Evolutionary conservation across 805 yeast species (phyloP), one percentile per base, ranked within the genome.

Genomic region (Metschnikowia arizonensis): DNA sequence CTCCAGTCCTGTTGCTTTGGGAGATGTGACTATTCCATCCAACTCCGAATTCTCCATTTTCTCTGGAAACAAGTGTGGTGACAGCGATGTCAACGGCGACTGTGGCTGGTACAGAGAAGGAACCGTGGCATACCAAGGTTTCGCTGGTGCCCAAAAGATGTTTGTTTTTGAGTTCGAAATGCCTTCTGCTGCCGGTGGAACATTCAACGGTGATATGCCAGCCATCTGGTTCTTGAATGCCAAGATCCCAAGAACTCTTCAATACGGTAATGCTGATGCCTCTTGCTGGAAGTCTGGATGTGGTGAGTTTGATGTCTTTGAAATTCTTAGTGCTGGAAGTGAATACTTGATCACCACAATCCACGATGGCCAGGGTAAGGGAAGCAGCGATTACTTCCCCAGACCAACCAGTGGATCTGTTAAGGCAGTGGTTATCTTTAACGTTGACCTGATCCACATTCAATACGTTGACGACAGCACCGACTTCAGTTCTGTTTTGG

Each of bases 211-310:
- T 61, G 97, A 93, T 68, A 91, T 93, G 98, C 99, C 99, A 55
- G 98, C 99, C 51, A 78, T 90, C 58, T 90, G 98, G 98, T 74
- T 90, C 67, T 80, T 90, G 65, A 90, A 90, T 67, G 96, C 96
- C 51, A 86, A 87, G 76, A 83, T 90, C 62, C 97, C 99, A 71
- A 88, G 99, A 78, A 90, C 97, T 56, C 71, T 83, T 61, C 98
- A 93, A 73, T 93, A 93, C 71, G 97, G 97, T 66, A 73, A 73
- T 49, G 64, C 82, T 21, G 64, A 78, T 17, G 93, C 98, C 76
- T 88, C 97, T 30, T 93, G 99, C 79, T 93, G 99, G 99, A 59
- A 78, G 44, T 77, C 95, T 45, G 98, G 98, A 50, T 93, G 99
- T 73, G 99, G 99, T 74, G 99, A 93, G 76, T 76, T 93, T 60